Evolutionary conservation across 805 yeast genomes (phyloP), one percentile per base, ranked within the genome.

Genomic region (Teunomyces funiuensis): DNA sequence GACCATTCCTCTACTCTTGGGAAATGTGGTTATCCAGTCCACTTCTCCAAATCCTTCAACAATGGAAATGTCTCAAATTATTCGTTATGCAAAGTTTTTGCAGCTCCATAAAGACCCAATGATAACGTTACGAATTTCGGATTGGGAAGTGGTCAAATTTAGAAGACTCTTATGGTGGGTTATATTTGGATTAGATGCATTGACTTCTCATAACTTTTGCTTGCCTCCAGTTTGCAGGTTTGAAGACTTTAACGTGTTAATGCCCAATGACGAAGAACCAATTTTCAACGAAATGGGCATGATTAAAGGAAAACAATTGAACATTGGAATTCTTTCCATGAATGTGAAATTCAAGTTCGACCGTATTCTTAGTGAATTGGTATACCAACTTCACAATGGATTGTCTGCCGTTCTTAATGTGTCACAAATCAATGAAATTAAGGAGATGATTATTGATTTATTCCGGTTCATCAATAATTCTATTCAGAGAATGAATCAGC

Each of bases 101-200:
- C 78, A 78, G 40, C 55, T 81, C 26, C 80, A 81, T 49, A 73
- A 80, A 53, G 86, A 81, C 51, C 85, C 85, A 3, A 65, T 74
- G n/a, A 60, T 69, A 1, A 71, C 74, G 33, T 75, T 80, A 44
- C 69, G 74, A 29, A 67, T 78, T 27, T 63, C 69, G 2, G 76
- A 78, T 46, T 62, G 68, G 54, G 71, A 69, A 39, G 64, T 71
- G 16, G 71, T 80, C 5, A 80, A 77, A 45, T 65, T 72, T 36
- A 65, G 82, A 55, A 66, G 85, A 53, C 54, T 79, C 40, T 54
- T 81, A n/a, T 81, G 85, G 85, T 81, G 85, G 85, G 80, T 79
- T 28, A 76, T 81, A 6, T 79, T 79, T 46, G 77, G 78, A 19
- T 58, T 81, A 45, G 87, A 81, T 54, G 71, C 77, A 3, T 65